A percentile compares a stretch with the other conserved stretches of the same genome.
Evolutionary conservation across 768 basidiomycete genomes (phyloP).

Genomic region (Boletus vinaceobasis): DNA sequence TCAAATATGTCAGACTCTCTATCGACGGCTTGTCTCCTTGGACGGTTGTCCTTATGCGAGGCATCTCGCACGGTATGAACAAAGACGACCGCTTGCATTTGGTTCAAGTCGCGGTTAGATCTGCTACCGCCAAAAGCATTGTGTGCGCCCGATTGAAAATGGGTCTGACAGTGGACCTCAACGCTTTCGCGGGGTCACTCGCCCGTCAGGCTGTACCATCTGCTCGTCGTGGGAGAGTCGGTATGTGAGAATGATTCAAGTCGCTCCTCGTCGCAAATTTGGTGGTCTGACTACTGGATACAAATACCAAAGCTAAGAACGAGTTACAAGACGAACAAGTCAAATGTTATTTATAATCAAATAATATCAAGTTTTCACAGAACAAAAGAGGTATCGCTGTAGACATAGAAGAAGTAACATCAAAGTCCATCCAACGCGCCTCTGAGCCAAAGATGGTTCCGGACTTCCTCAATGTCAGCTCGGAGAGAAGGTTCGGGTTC

Average conservation of each 20-base stretch:
- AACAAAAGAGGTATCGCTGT: conserved; percentile 8
- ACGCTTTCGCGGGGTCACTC: too few relatives aligned
- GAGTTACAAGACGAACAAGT: conserved; percentile 15
- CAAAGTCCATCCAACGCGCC: conserved; percentile 20
- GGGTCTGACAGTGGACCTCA: too few relatives aligned
- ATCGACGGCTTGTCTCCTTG: too few relatives aligned
- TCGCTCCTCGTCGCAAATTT: too few relatives aligned
- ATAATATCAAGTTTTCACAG: conserved; percentile 5
- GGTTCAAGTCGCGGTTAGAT: too few relatives aligned
- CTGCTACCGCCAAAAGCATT: too few relatives aligned
- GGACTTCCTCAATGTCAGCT: conserved; percentile 78
- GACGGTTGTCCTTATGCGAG: too few relatives aligned
- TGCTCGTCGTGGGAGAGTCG: neutral
- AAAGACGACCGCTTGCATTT: too few relatives aligned
- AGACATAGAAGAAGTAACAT: neutral
- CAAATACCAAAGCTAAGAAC: neutral
- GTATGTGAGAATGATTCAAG: neutral
- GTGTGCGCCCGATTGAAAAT: too few relatives aligned
- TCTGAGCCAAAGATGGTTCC: conserved; percentile 78
- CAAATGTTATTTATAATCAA: conserved; percentile 4
- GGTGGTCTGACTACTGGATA: neutral
- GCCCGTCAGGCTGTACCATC: neutral
- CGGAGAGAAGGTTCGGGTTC: conserved; percentile 79
- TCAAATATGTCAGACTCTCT: too few relatives aligned
- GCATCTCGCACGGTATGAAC: too few relatives aligned